Evolutionary conservation across 257 asterid genomes (phyloP).

Genomic region (Parsonsia alboflavescens): DNA sequence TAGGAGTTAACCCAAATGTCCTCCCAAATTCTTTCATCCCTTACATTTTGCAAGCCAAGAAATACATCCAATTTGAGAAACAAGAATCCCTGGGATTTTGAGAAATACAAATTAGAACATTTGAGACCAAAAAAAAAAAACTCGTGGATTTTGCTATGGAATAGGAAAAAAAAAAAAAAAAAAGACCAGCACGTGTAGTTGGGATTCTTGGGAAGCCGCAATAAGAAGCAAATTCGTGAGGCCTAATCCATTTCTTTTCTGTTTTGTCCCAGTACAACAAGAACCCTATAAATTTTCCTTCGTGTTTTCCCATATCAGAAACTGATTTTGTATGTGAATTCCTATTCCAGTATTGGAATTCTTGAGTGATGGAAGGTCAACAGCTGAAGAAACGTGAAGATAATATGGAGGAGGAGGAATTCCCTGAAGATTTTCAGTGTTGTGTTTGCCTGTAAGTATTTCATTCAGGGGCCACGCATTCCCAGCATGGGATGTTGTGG

Average conservation of each 20-base stretch:
- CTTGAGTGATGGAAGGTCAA: slow-evolving; percentile 31
- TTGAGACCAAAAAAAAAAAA: no score
- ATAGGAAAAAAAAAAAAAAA: no score
- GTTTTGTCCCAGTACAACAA: background rate
- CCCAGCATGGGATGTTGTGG: background rate
- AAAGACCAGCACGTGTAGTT: no score
- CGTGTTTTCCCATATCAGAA: background rate
- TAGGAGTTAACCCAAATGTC: no score
- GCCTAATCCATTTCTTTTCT: background rate
- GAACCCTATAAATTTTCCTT: background rate
- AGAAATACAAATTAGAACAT: no score
- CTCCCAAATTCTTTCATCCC: no score
- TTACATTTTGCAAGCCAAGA: no score
- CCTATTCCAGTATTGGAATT: background rate
- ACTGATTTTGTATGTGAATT: background rate
- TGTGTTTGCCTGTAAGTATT: slow-evolving; percentile 60
- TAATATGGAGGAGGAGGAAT: slow-evolving; percentile 30
- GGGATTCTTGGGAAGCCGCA: background rate
- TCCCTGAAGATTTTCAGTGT: slow-evolving; percentile 55
- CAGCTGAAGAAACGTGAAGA: slow-evolving; percentile 15
- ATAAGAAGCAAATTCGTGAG: background rate
- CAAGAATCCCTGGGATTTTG: no score
- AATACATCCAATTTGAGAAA: no score
- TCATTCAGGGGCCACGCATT: background rate
- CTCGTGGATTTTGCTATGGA: no score